Percentiles rank a stretch among this genome's conserved stretches.
These are phyloP conservation scores for Butyriboletus loyo DNA, from an alignment of 768 basidiomycete species.

Conservation along the genomic window DNA sequence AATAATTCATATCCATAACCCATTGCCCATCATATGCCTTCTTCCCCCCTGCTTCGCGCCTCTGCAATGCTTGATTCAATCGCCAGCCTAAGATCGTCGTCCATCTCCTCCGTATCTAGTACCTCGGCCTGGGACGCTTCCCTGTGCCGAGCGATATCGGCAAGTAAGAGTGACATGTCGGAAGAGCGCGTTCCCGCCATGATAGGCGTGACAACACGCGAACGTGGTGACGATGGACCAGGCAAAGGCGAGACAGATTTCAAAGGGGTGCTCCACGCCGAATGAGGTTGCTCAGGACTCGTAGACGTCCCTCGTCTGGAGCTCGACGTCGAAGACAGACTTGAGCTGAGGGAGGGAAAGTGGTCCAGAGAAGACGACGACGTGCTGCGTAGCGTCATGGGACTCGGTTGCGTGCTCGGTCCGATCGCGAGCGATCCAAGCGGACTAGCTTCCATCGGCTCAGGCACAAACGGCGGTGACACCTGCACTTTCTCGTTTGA, in stretches of 20 bases:
- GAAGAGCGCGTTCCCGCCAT: conserved; percentile 6
- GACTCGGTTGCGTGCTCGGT: conserved; percentile 4
- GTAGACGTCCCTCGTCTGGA: conserved; percentile 15
- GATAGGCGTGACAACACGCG: conserved; percentile 9
- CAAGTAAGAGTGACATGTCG: conserved; percentile 14
- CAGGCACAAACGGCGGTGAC: conserved; percentile 46
- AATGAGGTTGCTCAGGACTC: conserved; percentile 17
- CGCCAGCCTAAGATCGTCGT: conserved; percentile 63
- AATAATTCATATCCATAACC: neutral
- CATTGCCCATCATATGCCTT: conserved; percentile 4
- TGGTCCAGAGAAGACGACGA: conserved; percentile 27
- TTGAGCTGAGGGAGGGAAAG: conserved; percentile 36
- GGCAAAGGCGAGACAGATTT: conserved; percentile 17
- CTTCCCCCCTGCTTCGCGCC: conserved; percentile 12
- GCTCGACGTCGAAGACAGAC: conserved; percentile 23
- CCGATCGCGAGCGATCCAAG: conserved; percentile 12
- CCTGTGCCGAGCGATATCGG: conserved; percentile 8
- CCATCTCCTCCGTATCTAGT: conserved; percentile 39
- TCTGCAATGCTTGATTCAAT: conserved; percentile 73
- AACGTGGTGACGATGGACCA: conserved; percentile 17
- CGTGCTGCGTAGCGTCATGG: conserved; percentile 8
- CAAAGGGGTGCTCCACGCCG: conserved; percentile 42
- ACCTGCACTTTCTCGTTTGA: conserved; percentile 57
- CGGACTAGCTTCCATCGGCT: conserved; percentile 53
- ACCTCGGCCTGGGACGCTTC: neutral